A percentile compares a stretch with the other conserved stretches of the same genome.
Evolutionary conservation across 2,329 filamentous ascomycete genomes (phyloP).

Genomic region (Stagonosporopsis vannaccii): DNA sequence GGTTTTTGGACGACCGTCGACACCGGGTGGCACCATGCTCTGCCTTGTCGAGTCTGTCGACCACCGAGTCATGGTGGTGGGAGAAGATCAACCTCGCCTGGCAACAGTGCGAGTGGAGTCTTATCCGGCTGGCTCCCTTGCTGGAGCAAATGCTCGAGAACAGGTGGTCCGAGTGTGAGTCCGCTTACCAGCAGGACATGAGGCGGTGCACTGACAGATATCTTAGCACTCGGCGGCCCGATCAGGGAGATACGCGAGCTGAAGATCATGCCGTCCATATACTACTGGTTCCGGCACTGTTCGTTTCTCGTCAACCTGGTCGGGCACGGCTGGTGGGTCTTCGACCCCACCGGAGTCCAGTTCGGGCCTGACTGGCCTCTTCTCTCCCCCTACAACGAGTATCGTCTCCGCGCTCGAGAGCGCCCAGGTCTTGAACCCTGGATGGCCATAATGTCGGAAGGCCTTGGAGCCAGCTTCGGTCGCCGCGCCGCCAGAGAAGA

Average conservation of each 20-base stretch:
- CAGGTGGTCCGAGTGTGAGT: background rate
- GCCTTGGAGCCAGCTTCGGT: background rate
- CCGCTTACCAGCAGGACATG: background rate
- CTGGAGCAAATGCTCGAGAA: background rate
- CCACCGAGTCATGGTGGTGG: background rate
- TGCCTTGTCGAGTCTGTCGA: background rate
- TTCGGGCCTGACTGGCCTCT: slow-evolving; percentile 26
- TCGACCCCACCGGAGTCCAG: slow-evolving; percentile 29
- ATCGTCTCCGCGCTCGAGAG: background rate
- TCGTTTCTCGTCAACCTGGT: slow-evolving; percentile 2
- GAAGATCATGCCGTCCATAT: background rate
- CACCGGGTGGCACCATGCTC: background rate
- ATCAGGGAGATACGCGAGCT: background rate
- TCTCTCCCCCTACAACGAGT: background rate
- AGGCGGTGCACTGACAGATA: background rate
- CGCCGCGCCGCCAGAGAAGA: background rate
- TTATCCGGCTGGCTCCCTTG: background rate
- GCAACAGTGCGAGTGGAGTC: background rate
- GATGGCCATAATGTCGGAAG: background rate
- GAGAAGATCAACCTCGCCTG: background rate
- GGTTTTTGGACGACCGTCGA: background rate
- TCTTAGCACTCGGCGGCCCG: background rate
- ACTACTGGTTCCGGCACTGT: slow-evolving; percentile 7
- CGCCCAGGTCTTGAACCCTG: background rate
- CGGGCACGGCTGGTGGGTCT: slow-evolving; percentile 6